Percentiles rank a stretch among this genome's conserved stretches.
Evolutionary conservation across 2,329 filamentous ascomycete species (phyloP).

Genomic region (Monilinia laxa): DNA sequence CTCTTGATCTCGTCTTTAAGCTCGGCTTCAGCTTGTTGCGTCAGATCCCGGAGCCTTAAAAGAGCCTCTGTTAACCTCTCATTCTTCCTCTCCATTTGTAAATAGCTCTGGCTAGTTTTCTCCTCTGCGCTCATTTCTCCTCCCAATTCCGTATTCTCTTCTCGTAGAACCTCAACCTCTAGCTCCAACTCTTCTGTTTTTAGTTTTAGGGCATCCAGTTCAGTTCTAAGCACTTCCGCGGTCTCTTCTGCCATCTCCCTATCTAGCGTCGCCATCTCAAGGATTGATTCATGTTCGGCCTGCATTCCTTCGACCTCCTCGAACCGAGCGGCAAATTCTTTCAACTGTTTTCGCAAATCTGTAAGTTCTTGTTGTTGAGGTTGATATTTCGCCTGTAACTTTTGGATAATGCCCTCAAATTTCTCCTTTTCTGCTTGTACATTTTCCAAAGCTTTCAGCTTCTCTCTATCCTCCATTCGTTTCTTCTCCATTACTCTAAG

Average conservation of each 20-base stretch:
- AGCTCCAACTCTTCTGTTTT: constrained; percentile 82
- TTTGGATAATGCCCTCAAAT: constrained; percentile 83
- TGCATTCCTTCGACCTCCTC: constrained; percentile 71
- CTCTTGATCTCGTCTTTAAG: constrained; percentile 71
- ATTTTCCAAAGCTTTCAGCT: constrained; percentile 74
- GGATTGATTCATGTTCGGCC: constrained; percentile 77
- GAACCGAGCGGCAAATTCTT: constrained; percentile 69
- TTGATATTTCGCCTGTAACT: constrained; percentile 85
- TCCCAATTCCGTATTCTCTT: constrained; percentile 82
- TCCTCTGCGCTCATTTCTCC: constrained; percentile 88
- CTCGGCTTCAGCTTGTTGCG: constrained; percentile 79
- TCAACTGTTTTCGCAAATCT: constrained; percentile 73
- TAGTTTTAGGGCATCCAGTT: constrained; percentile 73
- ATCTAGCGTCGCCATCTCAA: constrained; percentile 87
- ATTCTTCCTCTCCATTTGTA: constrained; percentile 89
- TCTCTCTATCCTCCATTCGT: constrained; percentile 78
- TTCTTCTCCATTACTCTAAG: constrained; percentile 86
- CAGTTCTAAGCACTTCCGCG: constrained; percentile 75
- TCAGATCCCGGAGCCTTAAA: constrained; percentile 79
- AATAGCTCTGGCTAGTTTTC: constrained; percentile 79
- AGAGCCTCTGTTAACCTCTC: constrained; percentile 84
- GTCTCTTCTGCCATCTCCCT: constrained; percentile 96
- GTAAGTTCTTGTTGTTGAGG: constrained; percentile 76
- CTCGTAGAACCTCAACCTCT: constrained; percentile 80
- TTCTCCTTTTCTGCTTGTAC: constrained; percentile 74